Evolutionary conservation across 1,139 yeast genomes (phyloP), one percentile per base, ranked within the genome.

Genomic region (Sugiyamaella novakii): DNA sequence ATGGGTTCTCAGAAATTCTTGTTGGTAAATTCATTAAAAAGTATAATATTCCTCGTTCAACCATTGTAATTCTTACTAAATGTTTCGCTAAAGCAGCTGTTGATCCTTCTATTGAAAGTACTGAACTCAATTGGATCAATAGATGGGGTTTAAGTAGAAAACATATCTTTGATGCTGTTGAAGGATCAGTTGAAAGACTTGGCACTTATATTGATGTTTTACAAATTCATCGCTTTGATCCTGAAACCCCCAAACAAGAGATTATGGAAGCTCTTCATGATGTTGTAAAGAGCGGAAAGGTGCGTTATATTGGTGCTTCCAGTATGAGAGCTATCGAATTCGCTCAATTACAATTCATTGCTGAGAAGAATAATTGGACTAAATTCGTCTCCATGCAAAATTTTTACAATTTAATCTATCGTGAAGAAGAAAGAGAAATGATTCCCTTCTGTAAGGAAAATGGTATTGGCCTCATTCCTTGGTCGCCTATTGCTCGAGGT

Each of bases 161-260:
- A 55, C 80, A 78, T 59, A 73, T 80, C 25, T 55, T 78, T 27
- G 81, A 77, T 56, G 80, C 81, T 2, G 78, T 69, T 15, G 69
- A 73, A 42, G 74, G 61, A 1, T 75, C 80, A 2, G 73, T 73
- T 11, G 65, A 77, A 43, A 70, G 95, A 51, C 73, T 88, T 49
- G 66, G 78, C 14, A 84, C 95, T 0, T 86, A 86, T 62, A 68
- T 88, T 54, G 96, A 88, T 65, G 71, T 87, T 57, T 86, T 87
- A 0, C 87, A 85, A 66, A 72, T 87, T 63, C 96, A 87, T 66
- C 67, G 83, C 51, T 69, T 69, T 29, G 84, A 79, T 55, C 54
- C 58, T 27, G 58, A 64, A 1, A 69, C 75, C 4, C 75, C 79
- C 35, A 68, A 70, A 45, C 72, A 70, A 49, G 84, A 80, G 56